Percentiles rank a stretch among this genome's conserved stretches.
Conservation (phyloP, 495 filamentous ascomycete species). For the Penicillium fimorum region DNA sequence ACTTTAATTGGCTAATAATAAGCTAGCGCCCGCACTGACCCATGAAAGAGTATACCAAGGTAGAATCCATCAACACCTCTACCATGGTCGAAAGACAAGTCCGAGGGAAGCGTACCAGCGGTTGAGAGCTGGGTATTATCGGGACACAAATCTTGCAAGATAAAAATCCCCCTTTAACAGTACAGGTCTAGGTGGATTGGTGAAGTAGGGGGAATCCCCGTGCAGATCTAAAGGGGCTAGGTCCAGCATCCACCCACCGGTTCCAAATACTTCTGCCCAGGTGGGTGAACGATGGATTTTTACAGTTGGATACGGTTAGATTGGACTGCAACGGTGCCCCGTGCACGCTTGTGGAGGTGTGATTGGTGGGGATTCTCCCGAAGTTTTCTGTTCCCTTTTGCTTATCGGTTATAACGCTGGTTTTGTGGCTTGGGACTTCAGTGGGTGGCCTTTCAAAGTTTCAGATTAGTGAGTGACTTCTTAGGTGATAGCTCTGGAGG, state of each 20-base stretch:
- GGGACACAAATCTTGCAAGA: not conserved
- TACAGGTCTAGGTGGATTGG: no score
- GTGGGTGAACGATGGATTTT: not conserved
- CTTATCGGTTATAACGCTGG: not conserved
- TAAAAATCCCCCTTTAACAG: no score
- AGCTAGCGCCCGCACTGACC: slow-evolving; percentile 7
- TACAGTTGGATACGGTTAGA: not conserved
- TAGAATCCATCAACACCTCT: not conserved
- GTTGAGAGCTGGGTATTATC: not conserved
- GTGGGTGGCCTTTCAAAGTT: not conserved
- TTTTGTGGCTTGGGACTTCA: not conserved
- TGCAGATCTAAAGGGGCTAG: not conserved
- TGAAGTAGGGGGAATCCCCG: not conserved
- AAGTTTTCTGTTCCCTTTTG: not conserved
- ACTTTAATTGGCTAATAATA: slow-evolving; percentile 5
- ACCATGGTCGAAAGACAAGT: not conserved
- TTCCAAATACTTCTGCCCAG: no score
- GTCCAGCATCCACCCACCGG: not conserved
- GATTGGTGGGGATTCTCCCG: not conserved
- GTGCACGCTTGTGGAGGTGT: not conserved
- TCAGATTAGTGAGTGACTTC: not conserved
- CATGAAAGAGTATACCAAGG: not conserved
- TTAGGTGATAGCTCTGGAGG: no score
- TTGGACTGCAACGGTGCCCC: not conserved
- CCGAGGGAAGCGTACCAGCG: not conserved